These are phyloP conservation scores for Pelargonium fulgidum DNA, from an alignment of 441 rosid genomes.

Conservation along the genomic window DNA sequence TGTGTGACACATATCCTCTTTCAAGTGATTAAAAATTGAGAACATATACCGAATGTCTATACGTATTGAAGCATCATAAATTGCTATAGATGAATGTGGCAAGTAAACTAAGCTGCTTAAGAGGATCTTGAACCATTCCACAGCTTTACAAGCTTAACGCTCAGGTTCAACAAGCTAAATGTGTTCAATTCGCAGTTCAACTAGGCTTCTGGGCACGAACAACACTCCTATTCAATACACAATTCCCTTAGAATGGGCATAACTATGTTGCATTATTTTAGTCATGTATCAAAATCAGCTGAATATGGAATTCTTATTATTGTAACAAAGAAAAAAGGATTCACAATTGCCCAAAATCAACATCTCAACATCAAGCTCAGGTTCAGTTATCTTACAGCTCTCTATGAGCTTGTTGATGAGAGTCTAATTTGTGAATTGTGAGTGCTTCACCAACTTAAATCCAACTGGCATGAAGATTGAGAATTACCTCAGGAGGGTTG, in stretches of 20 bases:
- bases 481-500: conserved; percentile 39
- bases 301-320: neutral
- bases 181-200: neutral
- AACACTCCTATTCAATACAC: neutral
- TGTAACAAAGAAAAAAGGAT: neutral
- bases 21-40: no score
- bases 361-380: neutral
- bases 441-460: neutral
- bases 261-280: neutral
- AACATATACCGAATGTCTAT: no score
- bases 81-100: neutral
- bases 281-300: neutral
- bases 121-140: neutral
- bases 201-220: neutral
- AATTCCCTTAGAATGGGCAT: no score
- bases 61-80: no score
- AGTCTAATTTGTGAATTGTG: neutral
- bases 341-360: neutral
- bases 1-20: no score
- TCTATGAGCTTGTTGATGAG: neutral
- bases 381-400: neutral
- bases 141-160: neutral
- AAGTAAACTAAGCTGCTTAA: neutral
- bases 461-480: neutral
- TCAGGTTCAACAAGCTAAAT: conserved; percentile 2